Evolutionary conservation across 805 yeast genomes (phyloP), one percentile per base, ranked within the genome.

Genomic region (Lipomyces lipofer): DNA sequence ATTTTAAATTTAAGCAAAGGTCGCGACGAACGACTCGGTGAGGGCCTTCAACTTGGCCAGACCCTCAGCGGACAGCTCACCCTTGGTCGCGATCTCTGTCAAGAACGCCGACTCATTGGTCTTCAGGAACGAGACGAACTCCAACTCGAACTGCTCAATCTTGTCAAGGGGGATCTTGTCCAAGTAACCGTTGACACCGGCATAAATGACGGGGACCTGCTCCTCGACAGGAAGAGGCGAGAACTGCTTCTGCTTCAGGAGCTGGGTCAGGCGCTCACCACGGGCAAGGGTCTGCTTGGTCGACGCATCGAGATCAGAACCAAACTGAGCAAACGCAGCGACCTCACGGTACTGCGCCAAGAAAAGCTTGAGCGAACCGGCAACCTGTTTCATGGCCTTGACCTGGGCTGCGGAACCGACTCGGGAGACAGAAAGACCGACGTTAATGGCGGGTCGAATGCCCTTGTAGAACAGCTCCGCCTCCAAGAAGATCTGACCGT

Each of bases 281-380:
- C 99, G 91, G 71, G 82, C 80, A 77, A 94, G 85, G 73, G 99
- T 94, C 82, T 90, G 97, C 83, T 92, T 94, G 78, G 99, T 94
- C 60, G 97, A 90, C 69, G 99, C 98, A 79, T 94, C 99, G 77
- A 94, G 85, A 80, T 94, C 99, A 69, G 99, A 94, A 86, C 99
- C 99, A 84, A 94, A 94, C 84, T 94, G 99, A 71, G 99, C 99
- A 78, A 94, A 94, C 72, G 99, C 99, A 75, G 99, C 99, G 71
- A 94, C 99, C 86, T 94, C 99, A 89, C 99, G 91, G 88, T 94
- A 94, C 84, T 94, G 99, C 71, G 99, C 99, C 84, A 94, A 88
- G 97, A 90, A 94, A 78, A 94, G 88, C 80, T 94, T 94, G 81
- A 94, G 87, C 69, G 99, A 94, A 86, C 99, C 99, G 69, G 99